Conservation (phyloP, 306 rosid species). For the Gleditsia sinensis region DNA sequence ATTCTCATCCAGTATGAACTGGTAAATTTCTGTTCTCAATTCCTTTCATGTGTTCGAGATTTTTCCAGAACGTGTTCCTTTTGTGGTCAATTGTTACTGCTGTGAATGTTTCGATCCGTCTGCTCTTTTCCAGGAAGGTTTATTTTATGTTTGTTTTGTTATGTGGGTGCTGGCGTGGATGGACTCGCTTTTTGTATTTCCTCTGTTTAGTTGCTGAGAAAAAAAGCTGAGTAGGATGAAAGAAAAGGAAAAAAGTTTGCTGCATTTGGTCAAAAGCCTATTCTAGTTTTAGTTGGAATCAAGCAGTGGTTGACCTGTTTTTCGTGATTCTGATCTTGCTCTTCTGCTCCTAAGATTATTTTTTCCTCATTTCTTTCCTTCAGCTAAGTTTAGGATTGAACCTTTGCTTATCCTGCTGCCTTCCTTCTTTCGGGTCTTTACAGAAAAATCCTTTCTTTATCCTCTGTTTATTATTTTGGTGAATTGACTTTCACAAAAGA, state of each 20-base stretch:
- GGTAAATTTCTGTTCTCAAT: conserved; percentile 31
- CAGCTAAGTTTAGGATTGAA: conserved; percentile 1
- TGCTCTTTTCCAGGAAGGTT: neutral
- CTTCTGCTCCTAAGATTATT: neutral
- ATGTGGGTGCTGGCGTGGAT: conserved; percentile 30
- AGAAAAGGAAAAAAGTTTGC: conserved; percentile 13
- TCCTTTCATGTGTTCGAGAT: conserved; percentile 1
- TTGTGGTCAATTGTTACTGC: neutral
- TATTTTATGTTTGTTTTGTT: conserved; percentile 22
- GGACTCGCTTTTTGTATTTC: conserved; percentile 5
- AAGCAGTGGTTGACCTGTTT: conserved; percentile 19
- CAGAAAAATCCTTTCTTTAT: neutral
- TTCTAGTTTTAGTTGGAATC: conserved; percentile 3
- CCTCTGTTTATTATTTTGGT: neutral
- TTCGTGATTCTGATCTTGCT: conserved; percentile 9
- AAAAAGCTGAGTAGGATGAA: conserved; percentile 2
- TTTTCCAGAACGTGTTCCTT: conserved; percentile 5
- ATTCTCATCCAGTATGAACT: neutral
- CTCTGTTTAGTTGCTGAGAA: conserved; percentile 34
- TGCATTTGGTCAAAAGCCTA: conserved; percentile 18
- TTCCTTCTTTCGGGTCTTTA: neutral
- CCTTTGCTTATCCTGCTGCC: neutral
- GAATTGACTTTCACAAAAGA: neutral
- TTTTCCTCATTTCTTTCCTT: neutral
- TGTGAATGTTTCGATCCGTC: conserved; percentile 13